A percentile compares a stretch with the other conserved stretches of the same genome.
Conservation (phyloP, 2,329 filamentous ascomycete species). For the Grosmannia clavigera region DNA sequence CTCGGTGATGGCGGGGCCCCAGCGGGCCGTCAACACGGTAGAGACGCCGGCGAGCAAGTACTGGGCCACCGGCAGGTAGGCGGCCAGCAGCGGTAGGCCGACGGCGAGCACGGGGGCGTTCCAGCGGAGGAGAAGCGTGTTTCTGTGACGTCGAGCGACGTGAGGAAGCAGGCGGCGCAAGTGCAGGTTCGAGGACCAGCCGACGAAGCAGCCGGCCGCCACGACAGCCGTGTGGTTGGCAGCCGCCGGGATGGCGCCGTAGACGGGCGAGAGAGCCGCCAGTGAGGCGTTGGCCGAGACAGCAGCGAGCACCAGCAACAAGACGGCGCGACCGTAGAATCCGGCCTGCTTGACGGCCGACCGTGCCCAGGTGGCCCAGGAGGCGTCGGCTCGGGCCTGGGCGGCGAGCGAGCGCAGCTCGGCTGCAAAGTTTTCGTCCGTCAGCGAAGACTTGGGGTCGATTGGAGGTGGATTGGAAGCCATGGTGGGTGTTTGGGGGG, state of each 20-base stretch:
- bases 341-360: constrained; percentile 24
- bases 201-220: constrained; percentile 53
- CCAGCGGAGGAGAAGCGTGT: background rate
- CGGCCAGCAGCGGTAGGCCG: constrained; percentile 59
- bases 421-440: constrained; percentile 39
- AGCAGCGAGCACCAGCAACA: constrained; percentile 45
- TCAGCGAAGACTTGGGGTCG: constrained; percentile 25
- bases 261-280: constrained; percentile 71
- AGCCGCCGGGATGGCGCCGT: constrained; percentile 68
- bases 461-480: constrained; percentile 19
- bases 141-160: background rate
- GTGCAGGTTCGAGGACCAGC: constrained; percentile 56
- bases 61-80: constrained; percentile 63
- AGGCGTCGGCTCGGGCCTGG: constrained; percentile 24
- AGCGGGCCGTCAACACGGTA: constrained; percentile 49
- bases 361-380: constrained; percentile 17
- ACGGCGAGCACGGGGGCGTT: constrained; percentile 28
- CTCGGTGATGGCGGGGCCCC: constrained; percentile 68
- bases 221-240: constrained; percentile 59
- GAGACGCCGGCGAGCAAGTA: constrained; percentile 59
- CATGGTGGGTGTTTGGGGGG: constrained; percentile 1
- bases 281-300: constrained; percentile 59
- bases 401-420: constrained; percentile 39
- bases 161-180: constrained; percentile 34
- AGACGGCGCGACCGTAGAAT: constrained; percentile 27